Conservation (phyloP, 306 rosid genomes). For the Macrotyloma uniflorum region DNA sequence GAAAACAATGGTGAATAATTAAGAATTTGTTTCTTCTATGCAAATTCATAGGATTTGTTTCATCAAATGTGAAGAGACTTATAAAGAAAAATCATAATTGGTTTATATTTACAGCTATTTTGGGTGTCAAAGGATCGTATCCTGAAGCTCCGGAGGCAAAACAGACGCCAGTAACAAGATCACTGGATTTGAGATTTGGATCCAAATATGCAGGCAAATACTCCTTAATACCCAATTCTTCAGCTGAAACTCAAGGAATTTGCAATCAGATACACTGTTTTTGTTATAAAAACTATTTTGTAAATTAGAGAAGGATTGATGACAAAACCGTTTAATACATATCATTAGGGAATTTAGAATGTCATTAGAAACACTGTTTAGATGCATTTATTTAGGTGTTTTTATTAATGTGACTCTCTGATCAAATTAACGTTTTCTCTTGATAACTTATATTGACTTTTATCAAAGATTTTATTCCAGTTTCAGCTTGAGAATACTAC, state of each 20-base stretch:
- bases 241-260: slow-evolving; percentile 43
- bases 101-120: slow-evolving; percentile 48
- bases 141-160: slow-evolving; percentile 93
- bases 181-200: slow-evolving; percentile 56
- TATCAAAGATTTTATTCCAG: not conserved
- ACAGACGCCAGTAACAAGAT: slow-evolving; percentile 64
- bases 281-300: not conserved
- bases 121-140: slow-evolving; percentile 75
- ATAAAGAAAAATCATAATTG: not conserved
- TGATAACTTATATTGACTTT: not conserved
- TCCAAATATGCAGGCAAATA: slow-evolving; percentile 67
- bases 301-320: not conserved
- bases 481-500: not conserved
- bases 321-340: not conserved
- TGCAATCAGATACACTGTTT: not conserved
- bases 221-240: slow-evolving; percentile 65
- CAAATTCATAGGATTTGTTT: not conserved
- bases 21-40: not conserved
- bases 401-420: not conserved
- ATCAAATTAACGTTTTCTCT: not conserved
- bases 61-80: not conserved
- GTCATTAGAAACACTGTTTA: not conserved
- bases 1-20: not conserved
- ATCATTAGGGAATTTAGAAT: not conserved
- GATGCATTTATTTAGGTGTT: not conserved